Percentiles rank a stretch among this genome's conserved stretches.
Conservation (phyloP, 169 alveolate genomes). For the Cryptosporidium bovis region DNA sequence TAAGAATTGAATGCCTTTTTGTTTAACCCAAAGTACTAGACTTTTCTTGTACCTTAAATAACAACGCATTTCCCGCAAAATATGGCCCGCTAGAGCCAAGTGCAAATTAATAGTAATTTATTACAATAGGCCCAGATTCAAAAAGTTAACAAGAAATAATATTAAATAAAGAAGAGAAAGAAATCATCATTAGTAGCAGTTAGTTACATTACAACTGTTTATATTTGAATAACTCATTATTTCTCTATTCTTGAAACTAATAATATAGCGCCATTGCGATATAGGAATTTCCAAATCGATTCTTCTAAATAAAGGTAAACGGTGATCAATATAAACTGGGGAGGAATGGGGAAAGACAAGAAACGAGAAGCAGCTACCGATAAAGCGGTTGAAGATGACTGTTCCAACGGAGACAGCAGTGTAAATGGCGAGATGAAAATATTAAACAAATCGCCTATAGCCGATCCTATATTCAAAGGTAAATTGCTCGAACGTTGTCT, state of each 20-base stretch:
- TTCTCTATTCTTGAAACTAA: background rate
- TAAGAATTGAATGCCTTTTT: too few relatives aligned
- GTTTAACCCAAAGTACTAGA: too few relatives aligned
- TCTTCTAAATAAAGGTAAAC: background rate
- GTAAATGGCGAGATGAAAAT: constrained; percentile 40
- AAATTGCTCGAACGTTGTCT: constrained; percentile 87
- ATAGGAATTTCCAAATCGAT: too few relatives aligned
- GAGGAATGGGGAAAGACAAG: constrained; percentile 4
- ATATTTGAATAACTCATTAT: background rate
- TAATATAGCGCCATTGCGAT: background rate
- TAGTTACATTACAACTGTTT: background rate
- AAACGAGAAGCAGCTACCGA: constrained; percentile 9
- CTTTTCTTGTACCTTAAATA: too few relatives aligned
- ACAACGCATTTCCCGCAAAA: too few relatives aligned
- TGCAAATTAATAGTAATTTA: background rate
- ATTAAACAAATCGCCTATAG: constrained; percentile 90
- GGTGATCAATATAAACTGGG: background rate
- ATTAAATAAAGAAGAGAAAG: too few relatives aligned
- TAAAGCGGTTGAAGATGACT: constrained; percentile 4
- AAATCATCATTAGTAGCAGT: background rate
- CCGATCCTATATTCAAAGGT: constrained; percentile 92
- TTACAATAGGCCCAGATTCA: background rate
- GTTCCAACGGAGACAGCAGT: background rate
- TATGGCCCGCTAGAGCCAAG: background rate
- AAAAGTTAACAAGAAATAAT: too few relatives aligned